Evolutionary conservation across 2,329 filamentous ascomycete genomes (phyloP).

Genomic region (Exutisphaerella laricina): DNA sequence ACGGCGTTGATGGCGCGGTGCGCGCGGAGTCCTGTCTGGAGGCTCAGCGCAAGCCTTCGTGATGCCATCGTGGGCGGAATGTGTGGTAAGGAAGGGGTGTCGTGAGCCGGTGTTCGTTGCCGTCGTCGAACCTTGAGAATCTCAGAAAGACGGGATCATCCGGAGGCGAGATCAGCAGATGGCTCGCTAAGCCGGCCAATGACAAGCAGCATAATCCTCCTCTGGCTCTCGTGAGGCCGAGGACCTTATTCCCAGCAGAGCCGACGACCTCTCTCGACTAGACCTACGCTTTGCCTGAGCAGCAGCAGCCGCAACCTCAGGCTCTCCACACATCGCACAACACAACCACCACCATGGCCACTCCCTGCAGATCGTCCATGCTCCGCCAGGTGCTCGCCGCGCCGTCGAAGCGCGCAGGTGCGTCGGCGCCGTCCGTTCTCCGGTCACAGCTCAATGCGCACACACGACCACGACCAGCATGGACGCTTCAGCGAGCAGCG

Average conservation of each 20-base stretch:
- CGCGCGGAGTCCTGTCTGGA: conserved; percentile 83
- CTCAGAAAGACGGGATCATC: too few species aligned
- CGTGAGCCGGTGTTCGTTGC: conserved; percentile 27
- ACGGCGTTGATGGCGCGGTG: conserved; percentile 76
- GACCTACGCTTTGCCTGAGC: too few species aligned
- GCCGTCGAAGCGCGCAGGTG: conserved; percentile 37
- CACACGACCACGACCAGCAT: conserved; percentile 35
- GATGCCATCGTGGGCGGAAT: conserved; percentile 68
- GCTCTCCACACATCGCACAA: too few species aligned
- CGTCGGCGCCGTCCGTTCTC: conserved; percentile 33
- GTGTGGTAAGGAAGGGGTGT: conserved; percentile 35
- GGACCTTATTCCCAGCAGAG: conserved; percentile 7
- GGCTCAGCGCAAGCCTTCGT: conserved; percentile 91
- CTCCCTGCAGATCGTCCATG: conserved; percentile 47
- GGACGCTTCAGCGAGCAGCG: conserved; percentile 54
- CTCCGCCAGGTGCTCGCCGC: conserved; percentile 43
- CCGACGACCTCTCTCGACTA: too few species aligned
- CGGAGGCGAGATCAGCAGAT: too few species aligned
- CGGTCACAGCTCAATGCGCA: conserved; percentile 25
- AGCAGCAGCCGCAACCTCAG: too few species aligned
- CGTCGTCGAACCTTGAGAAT: too few species aligned
- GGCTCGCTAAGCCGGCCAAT: not conserved
- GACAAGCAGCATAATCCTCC: not conserved
- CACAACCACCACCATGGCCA: conserved; percentile 44
- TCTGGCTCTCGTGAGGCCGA: not conserved